Evolutionary conservation across 352 stramenopile genomes (phyloP).

Genomic region (Aphanomyces euteiches): DNA sequence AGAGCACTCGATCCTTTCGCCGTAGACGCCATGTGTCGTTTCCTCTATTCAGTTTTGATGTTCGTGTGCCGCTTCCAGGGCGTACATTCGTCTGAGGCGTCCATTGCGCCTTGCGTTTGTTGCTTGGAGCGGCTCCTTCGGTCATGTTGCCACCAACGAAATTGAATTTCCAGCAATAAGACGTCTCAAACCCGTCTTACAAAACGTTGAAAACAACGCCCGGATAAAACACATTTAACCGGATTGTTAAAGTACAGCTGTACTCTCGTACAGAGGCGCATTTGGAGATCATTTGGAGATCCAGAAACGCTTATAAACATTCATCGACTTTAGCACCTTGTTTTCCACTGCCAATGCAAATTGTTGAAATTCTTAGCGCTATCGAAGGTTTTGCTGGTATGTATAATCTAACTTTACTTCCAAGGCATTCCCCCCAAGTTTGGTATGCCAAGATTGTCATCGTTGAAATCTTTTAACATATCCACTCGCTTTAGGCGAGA

Average conservation of each 20-base stretch:
- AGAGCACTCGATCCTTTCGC: constrained; percentile 59
- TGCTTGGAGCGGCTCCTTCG: not conserved
- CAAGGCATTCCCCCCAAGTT: too few species aligned
- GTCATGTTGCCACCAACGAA: constrained; percentile 13
- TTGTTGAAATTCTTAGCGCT: too few species aligned
- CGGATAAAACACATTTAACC: not conserved
- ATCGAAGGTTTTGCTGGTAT: too few species aligned
- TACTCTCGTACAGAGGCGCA: too few species aligned
- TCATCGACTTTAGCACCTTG: too few species aligned
- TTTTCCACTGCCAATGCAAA: too few species aligned
- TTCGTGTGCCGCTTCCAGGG: not conserved
- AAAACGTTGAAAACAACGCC: not conserved
- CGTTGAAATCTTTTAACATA: too few species aligned
- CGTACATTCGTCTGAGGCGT: constrained; percentile 18
- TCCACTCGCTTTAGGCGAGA: too few species aligned
- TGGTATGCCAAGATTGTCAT: too few species aligned
- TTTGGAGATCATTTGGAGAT: too few species aligned
- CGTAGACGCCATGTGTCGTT: constrained; percentile 56
- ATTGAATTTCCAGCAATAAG: not conserved
- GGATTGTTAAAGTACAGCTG: not conserved
- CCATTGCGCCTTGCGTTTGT: constrained; percentile 25
- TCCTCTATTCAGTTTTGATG: constrained; percentile 39
- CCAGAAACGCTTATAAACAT: too few species aligned
- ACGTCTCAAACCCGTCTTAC: not conserved
- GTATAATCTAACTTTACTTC: too few species aligned